Conservation (phyloP, 1,139 yeast species). For the Geotrichum klebahnii region DNA sequence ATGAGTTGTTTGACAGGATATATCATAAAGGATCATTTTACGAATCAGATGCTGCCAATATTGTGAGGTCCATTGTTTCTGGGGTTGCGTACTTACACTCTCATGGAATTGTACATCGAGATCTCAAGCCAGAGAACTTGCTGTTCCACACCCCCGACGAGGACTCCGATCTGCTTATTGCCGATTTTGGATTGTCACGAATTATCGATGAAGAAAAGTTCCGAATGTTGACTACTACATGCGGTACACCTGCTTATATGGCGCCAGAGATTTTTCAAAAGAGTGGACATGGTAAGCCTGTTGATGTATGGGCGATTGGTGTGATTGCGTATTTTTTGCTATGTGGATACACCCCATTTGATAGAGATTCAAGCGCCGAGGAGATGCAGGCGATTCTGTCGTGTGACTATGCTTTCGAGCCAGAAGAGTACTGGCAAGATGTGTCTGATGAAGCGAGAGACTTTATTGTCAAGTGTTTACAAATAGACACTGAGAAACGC, state of each 20-base stretch:
- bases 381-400: constrained; percentile 58
- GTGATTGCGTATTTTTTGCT: constrained; percentile 67
- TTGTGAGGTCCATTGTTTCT: constrained; percentile 47
- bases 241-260: constrained; percentile 74
- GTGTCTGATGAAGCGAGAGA: constrained; percentile 55
- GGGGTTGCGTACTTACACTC: constrained; percentile 67
- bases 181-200: constrained; percentile 68
- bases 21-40: constrained; percentile 49
- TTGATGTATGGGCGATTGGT: constrained; percentile 77
- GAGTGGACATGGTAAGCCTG: constrained; percentile 54
- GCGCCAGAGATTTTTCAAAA: constrained; percentile 62
- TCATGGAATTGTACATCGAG: constrained; percentile 83
- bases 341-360: constrained; percentile 76
- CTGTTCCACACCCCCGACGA: constrained; percentile 48
- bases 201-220: constrained; percentile 46
- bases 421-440: constrained; percentile 55
- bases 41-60: constrained; percentile 50
- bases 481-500: constrained; percentile 46
- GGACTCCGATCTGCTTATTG: constrained; percentile 54
- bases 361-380: constrained; percentile 67
- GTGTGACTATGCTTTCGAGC: constrained; percentile 59
- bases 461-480: constrained; percentile 56
- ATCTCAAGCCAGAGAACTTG: constrained; percentile 89
- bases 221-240: constrained; percentile 49
- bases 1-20: constrained; percentile 64